phyloP scores from a whole-genome alignment of 495 filamentous ascomycete species.

The Haplographium delicatum region DNA sequence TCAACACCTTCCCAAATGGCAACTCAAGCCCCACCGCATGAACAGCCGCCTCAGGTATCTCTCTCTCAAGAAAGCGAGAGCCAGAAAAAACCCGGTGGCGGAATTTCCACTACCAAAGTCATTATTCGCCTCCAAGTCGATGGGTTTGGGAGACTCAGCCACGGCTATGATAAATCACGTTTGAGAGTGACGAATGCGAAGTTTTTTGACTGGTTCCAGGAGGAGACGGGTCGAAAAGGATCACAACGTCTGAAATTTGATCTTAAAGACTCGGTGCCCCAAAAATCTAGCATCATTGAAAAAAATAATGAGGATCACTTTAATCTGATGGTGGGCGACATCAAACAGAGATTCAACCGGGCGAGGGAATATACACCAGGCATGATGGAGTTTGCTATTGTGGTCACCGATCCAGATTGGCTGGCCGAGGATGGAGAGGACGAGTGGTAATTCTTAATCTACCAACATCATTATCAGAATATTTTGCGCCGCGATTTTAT shows the following conservation, averaged over 20 bases:
- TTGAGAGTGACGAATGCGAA: background rate
- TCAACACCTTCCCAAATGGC: no score
- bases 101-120: background rate
- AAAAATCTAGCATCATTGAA: background rate
- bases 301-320: background rate
- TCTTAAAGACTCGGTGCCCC: background rate
- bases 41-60: background rate
- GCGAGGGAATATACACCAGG: background rate
- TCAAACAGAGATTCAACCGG: background rate
- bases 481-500: no score
- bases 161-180: background rate
- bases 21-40: background rate
- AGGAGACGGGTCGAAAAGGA: background rate
- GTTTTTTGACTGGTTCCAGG: background rate
- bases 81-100: background rate
- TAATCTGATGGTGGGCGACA: background rate
- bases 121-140: background rate
- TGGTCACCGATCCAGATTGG: background rate
- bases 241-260: background rate
- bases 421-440: no score
- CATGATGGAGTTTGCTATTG: background rate
- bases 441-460: no score
- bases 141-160: background rate
- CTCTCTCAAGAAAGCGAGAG: background rate
- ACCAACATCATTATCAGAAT: no score